Base-by-base conservation (phyloP, 2,329 filamentous ascomycete species). In the Davidsoniella virescens region DNA sequence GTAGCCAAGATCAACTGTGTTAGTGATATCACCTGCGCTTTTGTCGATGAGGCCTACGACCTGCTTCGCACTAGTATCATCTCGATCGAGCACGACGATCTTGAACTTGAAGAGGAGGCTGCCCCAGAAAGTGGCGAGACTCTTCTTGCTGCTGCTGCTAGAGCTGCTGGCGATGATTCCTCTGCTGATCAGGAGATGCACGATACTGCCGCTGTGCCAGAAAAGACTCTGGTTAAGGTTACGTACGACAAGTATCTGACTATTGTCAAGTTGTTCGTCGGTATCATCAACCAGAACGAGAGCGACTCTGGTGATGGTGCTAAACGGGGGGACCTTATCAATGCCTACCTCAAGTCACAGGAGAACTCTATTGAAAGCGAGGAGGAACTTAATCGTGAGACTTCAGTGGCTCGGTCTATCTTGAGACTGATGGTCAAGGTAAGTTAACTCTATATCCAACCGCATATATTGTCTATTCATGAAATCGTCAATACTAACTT, bases 1-100 rank as follows among this genome's bases (percentile, higher is more conserved):
- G 95, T 98, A 57, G 92, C 92, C 52, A 96, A 96, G 66, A 87
- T 87, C 52, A 96, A 94, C 62, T 98, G 92, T 62, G 87, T 94
- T 12, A 84, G 90, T 59, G 87, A 95, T 55, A 84, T 98, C 54
- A 80, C 80, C 0, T 74, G 84, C 1, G 76, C 77, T 0, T 94
- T 96, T 65, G 92, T 98, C 14, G 75, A 83, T 39, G 92, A 98
- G 65, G 92, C 90, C 0, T 96, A 83, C 64, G 87, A 92, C 58
- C 75, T 98, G 8, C 76, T 98, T 10, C 75, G 87, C 40, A 88
- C 95, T 66, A 92, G 84, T 64, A 98, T 98, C 63, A 95, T 98
- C 59, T 92, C 84, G 1, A 92, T 98, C 23, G 92, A 98, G 66
- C 92, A 96, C 61, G 92, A 98, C 59, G 92, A 98, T 59, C 80